Percentiles rank a stretch among this genome's conserved stretches.
Evolutionary conservation across 805 yeast genomes (phyloP).

Genomic region (Metschnikowia rubicola): DNA sequence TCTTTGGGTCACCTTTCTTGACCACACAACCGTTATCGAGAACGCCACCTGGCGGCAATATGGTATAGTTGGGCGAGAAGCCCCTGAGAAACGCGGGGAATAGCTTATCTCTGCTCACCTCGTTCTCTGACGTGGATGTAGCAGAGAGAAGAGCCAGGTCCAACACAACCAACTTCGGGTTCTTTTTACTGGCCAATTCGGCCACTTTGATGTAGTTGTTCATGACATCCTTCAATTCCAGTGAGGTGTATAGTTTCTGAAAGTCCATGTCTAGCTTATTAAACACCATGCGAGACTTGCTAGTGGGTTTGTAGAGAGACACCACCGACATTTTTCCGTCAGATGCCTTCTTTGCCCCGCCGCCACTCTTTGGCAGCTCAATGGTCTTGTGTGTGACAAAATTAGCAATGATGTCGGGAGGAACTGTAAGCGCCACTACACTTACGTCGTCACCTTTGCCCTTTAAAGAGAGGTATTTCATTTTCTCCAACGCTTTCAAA

Average conservation of each 20-base stretch:
- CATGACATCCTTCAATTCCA: constrained; percentile 53
- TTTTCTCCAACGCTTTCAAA: constrained; percentile 81
- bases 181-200: constrained; percentile 47
- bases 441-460: constrained; percentile 84
- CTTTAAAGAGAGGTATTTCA: constrained; percentile 61
- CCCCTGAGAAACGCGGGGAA: constrained; percentile 43
- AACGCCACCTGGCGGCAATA: constrained; percentile 44
- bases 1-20: constrained; percentile 64
- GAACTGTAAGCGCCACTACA: constrained; percentile 28
- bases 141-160: constrained; percentile 53
- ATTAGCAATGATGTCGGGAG: constrained; percentile 41
- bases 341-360: constrained; percentile 24
- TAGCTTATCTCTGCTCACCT: constrained; percentile 41
- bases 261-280: constrained; percentile 37
- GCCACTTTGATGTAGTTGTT: constrained; percentile 53
- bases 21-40: constrained; percentile 5
- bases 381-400: constrained; percentile 60
- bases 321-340: constrained; percentile 28
- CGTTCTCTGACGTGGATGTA: constrained; percentile 29
- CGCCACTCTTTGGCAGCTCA: constrained; percentile 22
- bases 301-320: constrained; percentile 57
- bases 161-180: constrained; percentile 52
- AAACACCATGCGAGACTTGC: constrained; percentile 45
- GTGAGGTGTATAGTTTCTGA: constrained; percentile 45
- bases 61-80: constrained; percentile 49